phyloP scores from a whole-genome alignment of 1,139 yeast species.

The Yamadazyma atlantica region DNA sequence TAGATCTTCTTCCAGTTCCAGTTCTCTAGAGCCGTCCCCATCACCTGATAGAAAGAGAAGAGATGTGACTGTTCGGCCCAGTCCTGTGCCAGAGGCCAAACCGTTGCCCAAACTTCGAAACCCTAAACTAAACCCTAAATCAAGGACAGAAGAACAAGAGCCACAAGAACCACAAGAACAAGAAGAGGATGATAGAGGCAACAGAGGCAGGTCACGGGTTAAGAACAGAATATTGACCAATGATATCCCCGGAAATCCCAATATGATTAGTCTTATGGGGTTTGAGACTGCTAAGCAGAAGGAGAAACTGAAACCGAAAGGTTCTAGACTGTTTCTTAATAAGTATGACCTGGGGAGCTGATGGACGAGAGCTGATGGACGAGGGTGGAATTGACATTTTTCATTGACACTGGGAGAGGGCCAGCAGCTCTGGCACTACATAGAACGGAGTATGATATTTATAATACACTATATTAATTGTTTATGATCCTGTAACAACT shows the following conservation, averaged over 20 bases:
- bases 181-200: slow-evolving; percentile 9
- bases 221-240: slow-evolving; percentile 15
- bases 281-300: slow-evolving; percentile 30
- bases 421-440: no score
- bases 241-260: slow-evolving; percentile 12
- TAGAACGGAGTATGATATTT: no score
- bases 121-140: background rate
- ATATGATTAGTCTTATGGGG: slow-evolving; percentile 57
- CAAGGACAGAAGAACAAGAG: no score
- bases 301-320: no score
- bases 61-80: slow-evolving; percentile 7
- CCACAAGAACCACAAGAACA: no score
- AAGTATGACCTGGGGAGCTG: background rate
- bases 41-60: slow-evolving; percentile 10
- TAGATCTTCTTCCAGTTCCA: slow-evolving; percentile 5
- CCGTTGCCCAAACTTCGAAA: slow-evolving; percentile 2
- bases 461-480: slow-evolving; percentile 19
- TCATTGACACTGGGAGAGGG: no score
- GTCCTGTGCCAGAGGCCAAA: background rate
- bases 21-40: slow-evolving; percentile 6
- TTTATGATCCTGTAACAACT: slow-evolving; percentile 54
- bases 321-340: background rate
- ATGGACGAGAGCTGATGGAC: no score
- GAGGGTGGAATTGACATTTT: no score
- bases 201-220: slow-evolving; percentile 27